These are phyloP conservation scores for Apiotrichum porosum DNA, from an alignment of 1,284 basidiomycete genomes.

Conservation along the genomic window DNA sequence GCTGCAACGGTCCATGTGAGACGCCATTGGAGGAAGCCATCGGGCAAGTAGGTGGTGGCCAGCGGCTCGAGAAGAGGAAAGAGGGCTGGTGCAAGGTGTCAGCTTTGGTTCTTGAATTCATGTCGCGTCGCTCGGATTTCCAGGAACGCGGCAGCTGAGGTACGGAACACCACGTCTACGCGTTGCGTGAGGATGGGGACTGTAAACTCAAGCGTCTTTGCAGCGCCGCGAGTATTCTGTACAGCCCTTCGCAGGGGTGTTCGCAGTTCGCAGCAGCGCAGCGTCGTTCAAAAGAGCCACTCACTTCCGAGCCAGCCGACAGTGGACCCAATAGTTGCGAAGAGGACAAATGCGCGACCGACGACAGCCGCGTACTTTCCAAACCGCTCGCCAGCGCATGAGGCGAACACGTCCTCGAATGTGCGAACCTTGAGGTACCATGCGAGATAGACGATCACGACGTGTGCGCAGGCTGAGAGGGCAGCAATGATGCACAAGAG, in stretches of 20 bases:
- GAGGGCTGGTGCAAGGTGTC: constrained; percentile 26
- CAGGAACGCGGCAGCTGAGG: too few relatives aligned
- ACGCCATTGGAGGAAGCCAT: constrained; percentile 25
- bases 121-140: too few relatives aligned
- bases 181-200: too few relatives aligned
- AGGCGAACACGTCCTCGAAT: constrained; percentile 47
- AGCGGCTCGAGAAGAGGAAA: constrained; percentile 38
- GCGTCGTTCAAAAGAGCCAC: too few relatives aligned
- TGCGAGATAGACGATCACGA: constrained; percentile 48
- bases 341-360: constrained; percentile 35
- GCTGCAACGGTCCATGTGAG: constrained; percentile 39
- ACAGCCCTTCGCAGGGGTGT: too few relatives aligned
- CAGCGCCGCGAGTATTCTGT: too few relatives aligned
- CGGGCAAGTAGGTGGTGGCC: constrained; percentile 28
- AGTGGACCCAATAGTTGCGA: constrained; percentile 32
- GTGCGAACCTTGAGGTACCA: constrained; percentile 48
- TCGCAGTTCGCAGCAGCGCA: too few relatives aligned
- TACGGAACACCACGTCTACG: too few relatives aligned
- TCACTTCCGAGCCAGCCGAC: constrained; percentile 43
- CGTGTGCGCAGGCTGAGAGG: constrained; percentile 44
- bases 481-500: constrained; percentile 36
- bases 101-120: too few relatives aligned
- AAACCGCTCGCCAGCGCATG: constrained; percentile 32
- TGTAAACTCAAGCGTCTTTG: too few relatives aligned
- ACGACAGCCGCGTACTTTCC: constrained; percentile 36